phyloP scores from a whole-genome alignment of 139 green algal genomes.

The Chlamydomonas eustigma region DNA sequence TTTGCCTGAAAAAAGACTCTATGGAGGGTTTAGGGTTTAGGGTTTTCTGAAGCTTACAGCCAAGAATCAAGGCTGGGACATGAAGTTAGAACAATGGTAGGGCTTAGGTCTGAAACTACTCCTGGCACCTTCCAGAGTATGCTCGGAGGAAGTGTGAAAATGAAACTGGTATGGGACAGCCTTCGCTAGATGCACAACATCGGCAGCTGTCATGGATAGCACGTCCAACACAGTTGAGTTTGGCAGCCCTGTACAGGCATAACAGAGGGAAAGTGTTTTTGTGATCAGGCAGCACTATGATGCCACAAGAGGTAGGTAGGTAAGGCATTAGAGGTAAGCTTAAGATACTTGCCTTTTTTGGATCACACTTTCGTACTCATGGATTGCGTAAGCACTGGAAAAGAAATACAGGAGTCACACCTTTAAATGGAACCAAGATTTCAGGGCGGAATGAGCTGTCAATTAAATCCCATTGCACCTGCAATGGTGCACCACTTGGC shows the following conservation, averaged over 20 bases:
- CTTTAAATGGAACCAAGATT: background rate
- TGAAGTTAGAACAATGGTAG: background rate
- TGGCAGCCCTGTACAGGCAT: background rate
- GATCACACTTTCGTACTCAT: background rate
- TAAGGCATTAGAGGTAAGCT: background rate
- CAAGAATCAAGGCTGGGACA: background rate
- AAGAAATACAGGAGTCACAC: background rate
- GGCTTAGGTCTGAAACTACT: background rate
- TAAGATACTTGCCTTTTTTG: background rate
- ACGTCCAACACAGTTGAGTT: background rate
- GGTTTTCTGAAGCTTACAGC: background rate
- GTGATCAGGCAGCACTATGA: no score
- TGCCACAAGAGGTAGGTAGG: no score
- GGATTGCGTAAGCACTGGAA: background rate
- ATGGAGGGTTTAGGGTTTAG: background rate
- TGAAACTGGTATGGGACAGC: background rate
- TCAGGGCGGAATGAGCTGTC: background rate
- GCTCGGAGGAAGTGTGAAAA: background rate
- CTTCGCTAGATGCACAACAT: background rate
- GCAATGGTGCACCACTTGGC: background rate
- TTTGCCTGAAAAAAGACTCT: background rate
- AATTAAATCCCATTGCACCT: background rate
- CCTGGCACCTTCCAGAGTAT: background rate
- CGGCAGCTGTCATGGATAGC: background rate
- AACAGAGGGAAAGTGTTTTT: no score